A percentile compares a stretch with the other conserved stretches of the same genome.
Conservation (phyloP, 306 rosid genomes). For the Luffa acutangula region DNA sequence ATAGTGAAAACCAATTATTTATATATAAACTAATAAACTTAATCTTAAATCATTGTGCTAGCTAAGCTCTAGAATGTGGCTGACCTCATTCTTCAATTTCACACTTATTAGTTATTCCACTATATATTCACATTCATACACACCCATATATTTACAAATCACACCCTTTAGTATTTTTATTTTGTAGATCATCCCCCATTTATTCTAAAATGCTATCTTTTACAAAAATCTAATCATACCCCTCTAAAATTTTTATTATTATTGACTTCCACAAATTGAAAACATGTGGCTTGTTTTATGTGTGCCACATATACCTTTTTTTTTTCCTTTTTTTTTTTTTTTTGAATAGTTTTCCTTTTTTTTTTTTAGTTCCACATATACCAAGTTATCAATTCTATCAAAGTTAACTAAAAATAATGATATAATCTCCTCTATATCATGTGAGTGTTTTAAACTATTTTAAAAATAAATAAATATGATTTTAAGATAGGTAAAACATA, state of each 20-base stretch:
- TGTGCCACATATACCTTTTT: neutral
- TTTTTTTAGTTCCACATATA: neutral
- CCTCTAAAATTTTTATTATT: neutral
- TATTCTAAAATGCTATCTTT: neutral
- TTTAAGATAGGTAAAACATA: neutral
- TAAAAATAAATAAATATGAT: too few species aligned
- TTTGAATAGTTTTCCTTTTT: too few species aligned
- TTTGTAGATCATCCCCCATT: neutral
- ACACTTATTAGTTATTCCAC: neutral
- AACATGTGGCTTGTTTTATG: neutral
- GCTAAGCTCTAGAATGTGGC: neutral
- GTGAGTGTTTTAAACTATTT: too few species aligned
- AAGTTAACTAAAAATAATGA: too few species aligned
- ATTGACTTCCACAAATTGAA: neutral
- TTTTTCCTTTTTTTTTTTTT: too few species aligned
- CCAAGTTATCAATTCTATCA: neutral
- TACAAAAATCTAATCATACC: neutral
- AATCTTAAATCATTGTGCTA: constrained; percentile 1
- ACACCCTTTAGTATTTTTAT: neutral
- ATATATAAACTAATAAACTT: neutral
- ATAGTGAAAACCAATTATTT: neutral
- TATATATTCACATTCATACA: neutral
- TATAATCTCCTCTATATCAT: too few species aligned
- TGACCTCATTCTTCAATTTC: constrained; percentile 2
- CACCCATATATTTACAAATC: neutral